These are phyloP conservation scores for Penicillium angulare DNA, from an alignment of 495 filamentous ascomycete species.

Conservation along the genomic window DNA sequence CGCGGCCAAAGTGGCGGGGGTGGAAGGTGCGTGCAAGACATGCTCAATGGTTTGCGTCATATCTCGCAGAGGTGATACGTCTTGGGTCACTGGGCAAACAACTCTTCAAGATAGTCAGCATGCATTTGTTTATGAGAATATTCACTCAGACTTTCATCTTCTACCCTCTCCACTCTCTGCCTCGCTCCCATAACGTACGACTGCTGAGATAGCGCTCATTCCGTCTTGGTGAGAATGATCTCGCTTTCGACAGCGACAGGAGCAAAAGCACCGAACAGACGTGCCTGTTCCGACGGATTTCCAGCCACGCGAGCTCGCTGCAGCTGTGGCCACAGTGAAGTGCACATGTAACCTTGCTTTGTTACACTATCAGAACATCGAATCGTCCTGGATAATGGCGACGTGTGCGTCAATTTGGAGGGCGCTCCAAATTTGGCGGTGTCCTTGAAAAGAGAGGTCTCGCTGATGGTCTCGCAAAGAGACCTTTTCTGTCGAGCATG, in stretches of 20 bases:
- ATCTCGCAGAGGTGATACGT: background rate
- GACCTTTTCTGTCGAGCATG: background rate
- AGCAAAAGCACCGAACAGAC: background rate
- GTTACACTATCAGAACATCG: background rate
- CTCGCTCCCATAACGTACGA: background rate
- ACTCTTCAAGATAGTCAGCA: background rate
- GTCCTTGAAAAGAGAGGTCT: background rate
- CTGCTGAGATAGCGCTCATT: background rate
- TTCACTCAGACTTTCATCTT: background rate
- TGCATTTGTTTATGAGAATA: background rate
- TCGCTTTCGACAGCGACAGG: background rate
- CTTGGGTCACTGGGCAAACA: background rate
- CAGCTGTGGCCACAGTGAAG: background rate
- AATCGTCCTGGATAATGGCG: background rate
- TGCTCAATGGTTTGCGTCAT: background rate
- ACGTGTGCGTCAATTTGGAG: background rate
- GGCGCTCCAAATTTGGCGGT: background rate
- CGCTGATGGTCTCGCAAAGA: background rate
- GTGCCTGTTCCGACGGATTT: background rate
- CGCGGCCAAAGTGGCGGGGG: too few species aligned
- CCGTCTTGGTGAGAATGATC: background rate
- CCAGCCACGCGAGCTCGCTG: background rate
- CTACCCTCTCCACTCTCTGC: background rate
- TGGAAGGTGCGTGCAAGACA: background rate
- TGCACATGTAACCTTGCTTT: constrained; percentile 1